Evolutionary conservation across 176 grass and related monocot species (phyloP), one percentile per base, ranked within the genome.

Genomic region (Eragrostis nindensis): DNA sequence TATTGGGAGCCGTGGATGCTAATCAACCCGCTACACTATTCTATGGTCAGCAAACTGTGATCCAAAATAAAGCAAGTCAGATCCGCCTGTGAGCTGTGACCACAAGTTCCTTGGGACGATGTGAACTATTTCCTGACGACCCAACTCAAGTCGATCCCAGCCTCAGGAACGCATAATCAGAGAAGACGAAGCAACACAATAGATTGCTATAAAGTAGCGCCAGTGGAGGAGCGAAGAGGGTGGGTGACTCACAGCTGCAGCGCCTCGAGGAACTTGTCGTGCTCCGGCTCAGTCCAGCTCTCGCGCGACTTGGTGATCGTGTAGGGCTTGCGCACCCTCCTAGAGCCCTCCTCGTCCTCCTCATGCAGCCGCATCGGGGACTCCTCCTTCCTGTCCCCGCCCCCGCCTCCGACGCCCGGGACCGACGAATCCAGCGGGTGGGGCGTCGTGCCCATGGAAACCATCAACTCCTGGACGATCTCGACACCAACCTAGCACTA

Each of bases 251-350:
- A 88, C 81, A 88, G 76, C 24, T 80, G 81, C 24, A 88, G 87
- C 62, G 87, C 87, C 81, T 88, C 81, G 81, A 88, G 75, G 62
- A 88, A 88, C 81, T 75, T 84, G 81, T 80, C 87, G 87, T 88
- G 87, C 70, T 88, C 86, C 43, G 86, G 86, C 2, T 88, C 86
- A 11, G 81, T 88, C 86, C 86, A 88, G 75, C 70, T 88, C 81
- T 88, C 81, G 4, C 86, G 81, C 43, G 76, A 74, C 81, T 63
- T 88, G 44, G 81, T 84, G 62, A 88, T 80, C 81, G 81, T 88
- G 62, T 88, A 88, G 0, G 86, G 81, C 81, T 88, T 84, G 30
- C 86, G 38, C 13, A 80, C 81, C 75, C 79, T 36, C 57, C 39
- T 68, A 1, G 41, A 19, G 14, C 62, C 82, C 3, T 13, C 68